Percentiles rank a stretch among this genome's conserved stretches.
Evolutionary conservation across 768 basidiomycete genomes (phyloP).

Genomic region (Mycena albidolilacea): DNA sequence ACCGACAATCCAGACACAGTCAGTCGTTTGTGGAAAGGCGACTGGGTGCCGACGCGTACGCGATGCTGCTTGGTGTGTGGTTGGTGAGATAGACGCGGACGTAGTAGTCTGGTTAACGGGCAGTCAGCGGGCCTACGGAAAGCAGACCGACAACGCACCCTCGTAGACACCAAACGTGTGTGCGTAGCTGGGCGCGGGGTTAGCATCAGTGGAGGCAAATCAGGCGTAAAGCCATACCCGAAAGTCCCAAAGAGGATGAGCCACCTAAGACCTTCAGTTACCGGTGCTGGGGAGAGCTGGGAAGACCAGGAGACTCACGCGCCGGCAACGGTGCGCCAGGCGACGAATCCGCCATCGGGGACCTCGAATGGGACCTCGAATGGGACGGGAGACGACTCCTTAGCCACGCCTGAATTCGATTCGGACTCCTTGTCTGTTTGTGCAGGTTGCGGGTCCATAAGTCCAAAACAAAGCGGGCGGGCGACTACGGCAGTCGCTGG

Average conservation of each 20-base stretch:
- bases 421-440: too few relatives aligned
- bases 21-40: neutral
- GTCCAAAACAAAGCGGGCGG: too few relatives aligned
- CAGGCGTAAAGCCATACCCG: conserved; percentile 8
- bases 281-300: neutral
- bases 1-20: neutral
- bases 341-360: conserved; percentile 19
- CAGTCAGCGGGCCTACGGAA: neutral
- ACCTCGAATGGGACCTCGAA: neutral
- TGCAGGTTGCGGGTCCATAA: too few relatives aligned
- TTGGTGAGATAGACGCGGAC: conserved; percentile 11
- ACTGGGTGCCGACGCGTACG: conserved; percentile 1
- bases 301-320: conserved; percentile 12
- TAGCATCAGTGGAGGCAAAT: neutral
- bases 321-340: conserved; percentile 23
- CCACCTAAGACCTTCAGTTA: conserved; percentile 2
- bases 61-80: conserved; percentile 32
- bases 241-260: conserved; percentile 25
- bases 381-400: too few relatives aligned
- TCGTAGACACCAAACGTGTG: conserved; percentile 27
- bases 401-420: neutral
- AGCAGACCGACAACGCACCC: neutral
- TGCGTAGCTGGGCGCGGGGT: conserved; percentile 2
- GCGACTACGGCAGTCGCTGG: too few relatives aligned
- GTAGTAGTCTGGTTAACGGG: neutral